Conservation (phyloP, 192 early-diverging fungal genomes). For the Linnemannia hyalina region DNA sequence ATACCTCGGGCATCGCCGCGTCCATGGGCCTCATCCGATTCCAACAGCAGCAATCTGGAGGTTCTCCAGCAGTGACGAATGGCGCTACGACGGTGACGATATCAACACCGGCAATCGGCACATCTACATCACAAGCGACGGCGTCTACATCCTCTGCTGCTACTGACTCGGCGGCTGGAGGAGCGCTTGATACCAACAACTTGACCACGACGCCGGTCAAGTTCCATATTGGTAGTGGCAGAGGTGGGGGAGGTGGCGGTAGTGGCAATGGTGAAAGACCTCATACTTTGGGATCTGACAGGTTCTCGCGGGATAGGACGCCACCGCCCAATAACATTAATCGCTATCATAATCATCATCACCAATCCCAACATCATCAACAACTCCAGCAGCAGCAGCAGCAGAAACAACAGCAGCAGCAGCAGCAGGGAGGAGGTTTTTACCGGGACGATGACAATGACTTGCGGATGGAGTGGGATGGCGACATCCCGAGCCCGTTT, state of each 20-base stretch:
- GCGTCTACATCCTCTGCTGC: neutral
- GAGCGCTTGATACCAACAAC: neutral
- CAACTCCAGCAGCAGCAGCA: neutral
- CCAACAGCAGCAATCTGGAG: neutral
- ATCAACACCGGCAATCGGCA: neutral
- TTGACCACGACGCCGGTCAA: conserved; percentile 2
- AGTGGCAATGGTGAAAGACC: neutral
- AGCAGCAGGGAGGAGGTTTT: neutral
- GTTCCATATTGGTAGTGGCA: neutral
- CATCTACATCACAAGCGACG: neutral
- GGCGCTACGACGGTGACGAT: neutral
- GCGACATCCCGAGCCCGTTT: conserved; percentile 47
- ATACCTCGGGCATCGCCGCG: neutral
- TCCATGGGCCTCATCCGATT: conserved; percentile 20
- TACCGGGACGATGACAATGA: conserved; percentile 18
- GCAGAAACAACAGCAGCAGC: neutral
- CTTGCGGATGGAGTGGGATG: conserved; percentile 43
- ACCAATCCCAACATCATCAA: neutral
- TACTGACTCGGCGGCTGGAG: neutral
- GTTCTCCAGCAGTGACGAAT: neutral
- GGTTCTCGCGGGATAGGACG: neutral
- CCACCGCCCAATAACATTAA: neutral
- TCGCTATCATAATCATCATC: neutral
- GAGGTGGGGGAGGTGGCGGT: neutral
- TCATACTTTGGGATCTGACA: neutral